Conservation (phyloP, 768 basidiomycete genomes). For the Pholiota microspora region DNA sequence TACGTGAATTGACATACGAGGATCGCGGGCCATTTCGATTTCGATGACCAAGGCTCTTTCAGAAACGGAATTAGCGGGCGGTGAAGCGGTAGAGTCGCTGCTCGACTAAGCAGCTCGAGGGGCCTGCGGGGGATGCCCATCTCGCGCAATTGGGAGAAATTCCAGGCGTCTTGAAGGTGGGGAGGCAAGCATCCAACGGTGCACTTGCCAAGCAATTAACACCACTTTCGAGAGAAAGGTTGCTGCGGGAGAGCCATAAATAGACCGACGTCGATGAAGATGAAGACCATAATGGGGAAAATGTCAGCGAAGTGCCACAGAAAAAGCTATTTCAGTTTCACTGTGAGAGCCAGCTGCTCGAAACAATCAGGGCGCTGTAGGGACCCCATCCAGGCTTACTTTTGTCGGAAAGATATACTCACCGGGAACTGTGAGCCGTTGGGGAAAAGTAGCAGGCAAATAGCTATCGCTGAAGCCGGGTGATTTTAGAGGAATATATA, state of each 20-base stretch:
- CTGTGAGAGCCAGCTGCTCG: neutral
- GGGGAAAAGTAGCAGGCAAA: neutral
- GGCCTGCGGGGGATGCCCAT: constrained; percentile 2
- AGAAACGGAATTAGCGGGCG: constrained; percentile 21
- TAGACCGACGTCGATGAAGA: neutral
- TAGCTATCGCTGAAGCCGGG: neutral
- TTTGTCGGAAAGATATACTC: neutral
- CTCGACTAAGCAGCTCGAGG: constrained; percentile 6
- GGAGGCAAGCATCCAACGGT: neutral
- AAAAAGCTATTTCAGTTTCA: neutral
- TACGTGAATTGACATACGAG: constrained; percentile 14
- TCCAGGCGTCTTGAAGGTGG: constrained; percentile 6
- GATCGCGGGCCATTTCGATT: constrained; percentile 22
- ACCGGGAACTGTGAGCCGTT: neutral
- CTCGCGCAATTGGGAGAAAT: neutral
- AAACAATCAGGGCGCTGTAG: neutral
- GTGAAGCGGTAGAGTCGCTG: constrained; percentile 8
- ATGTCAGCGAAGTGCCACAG: neutral
- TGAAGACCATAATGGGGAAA: neutral
- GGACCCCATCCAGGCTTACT: neutral
- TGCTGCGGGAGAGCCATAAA: constrained; percentile 5
- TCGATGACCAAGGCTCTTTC: constrained; percentile 23
- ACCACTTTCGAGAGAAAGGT: neutral
- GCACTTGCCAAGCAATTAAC: constrained; percentile 18
- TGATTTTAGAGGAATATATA: neutral